Conservation (phyloP, 2,329 filamentous ascomycete genomes). For the Ceratocystis colombiana region DNA sequence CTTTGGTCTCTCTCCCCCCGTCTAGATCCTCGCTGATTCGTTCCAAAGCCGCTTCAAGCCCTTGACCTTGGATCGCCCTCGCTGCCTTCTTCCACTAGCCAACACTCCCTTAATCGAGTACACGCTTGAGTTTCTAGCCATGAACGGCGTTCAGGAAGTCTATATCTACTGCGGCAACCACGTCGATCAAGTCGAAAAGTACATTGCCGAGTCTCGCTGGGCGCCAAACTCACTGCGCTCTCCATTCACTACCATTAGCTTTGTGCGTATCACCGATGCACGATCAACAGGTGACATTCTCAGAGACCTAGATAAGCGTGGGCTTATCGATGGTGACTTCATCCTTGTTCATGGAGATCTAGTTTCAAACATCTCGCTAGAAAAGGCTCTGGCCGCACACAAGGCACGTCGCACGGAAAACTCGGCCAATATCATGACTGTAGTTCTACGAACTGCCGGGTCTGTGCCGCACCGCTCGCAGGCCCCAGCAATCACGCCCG, state of each 20-base stretch:
- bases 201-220: constrained; percentile 68
- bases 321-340: constrained; percentile 81
- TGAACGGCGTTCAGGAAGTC: constrained; percentile 89
- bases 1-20: neutral
- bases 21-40: constrained; percentile 77
- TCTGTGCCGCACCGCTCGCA: constrained; percentile 64
- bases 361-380: constrained; percentile 80
- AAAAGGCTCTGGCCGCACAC: constrained; percentile 66
- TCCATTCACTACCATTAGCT: constrained; percentile 69
- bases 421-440: constrained; percentile 96
- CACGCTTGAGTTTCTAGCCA: constrained; percentile 89
- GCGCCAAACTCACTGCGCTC: constrained; percentile 47
- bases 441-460: constrained; percentile 74
- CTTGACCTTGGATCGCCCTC: constrained; percentile 77
- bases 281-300: constrained; percentile 87
- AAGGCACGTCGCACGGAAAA: constrained; percentile 69
- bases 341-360: constrained; percentile 87
- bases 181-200: constrained; percentile 74
- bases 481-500: constrained; percentile 60
- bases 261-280: constrained; percentile 74
- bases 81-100: constrained; percentile 87
- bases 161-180: constrained; percentile 87
- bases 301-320: constrained; percentile 79
- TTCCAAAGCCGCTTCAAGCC: constrained; percentile 88
- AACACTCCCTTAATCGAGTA: constrained; percentile 96